A percentile compares a stretch with the other conserved stretches of the same genome.
Evolutionary conservation across 805 yeast species (phyloP).

Genomic region (Jamesozyma jinghongensis): DNA sequence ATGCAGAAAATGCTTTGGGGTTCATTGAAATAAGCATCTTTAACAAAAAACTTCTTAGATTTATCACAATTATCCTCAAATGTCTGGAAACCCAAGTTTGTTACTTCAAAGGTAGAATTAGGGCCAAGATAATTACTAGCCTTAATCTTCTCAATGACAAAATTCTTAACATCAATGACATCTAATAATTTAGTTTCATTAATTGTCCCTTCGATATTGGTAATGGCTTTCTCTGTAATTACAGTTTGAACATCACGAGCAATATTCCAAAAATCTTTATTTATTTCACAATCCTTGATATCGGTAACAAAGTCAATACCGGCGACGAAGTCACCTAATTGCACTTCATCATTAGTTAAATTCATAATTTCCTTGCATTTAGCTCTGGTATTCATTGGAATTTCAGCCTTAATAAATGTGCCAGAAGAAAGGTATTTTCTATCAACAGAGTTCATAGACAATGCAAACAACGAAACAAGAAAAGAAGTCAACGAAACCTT

Average conservation of each 20-base stretch:
- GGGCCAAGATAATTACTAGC: conserved; percentile 10
- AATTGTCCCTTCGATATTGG: conserved; percentile 10
- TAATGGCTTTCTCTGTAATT: conserved; percentile 2
- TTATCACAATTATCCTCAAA: conserved; percentile 7
- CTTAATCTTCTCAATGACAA: conserved; percentile 12
- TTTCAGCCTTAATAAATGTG: conserved; percentile 5
- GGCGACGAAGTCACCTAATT: conserved; percentile 22
- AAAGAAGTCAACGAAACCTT: conserved; percentile 20
- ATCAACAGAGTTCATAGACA: background rate
- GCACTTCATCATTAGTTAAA: conserved; percentile 4
- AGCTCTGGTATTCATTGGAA: conserved; percentile 23
- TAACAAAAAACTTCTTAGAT: conserved; percentile 8
- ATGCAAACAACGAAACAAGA: conserved; percentile 12
- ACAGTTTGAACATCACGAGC: conserved; percentile 9
- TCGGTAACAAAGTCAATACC: conserved; percentile 8
- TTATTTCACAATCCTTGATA: background rate
- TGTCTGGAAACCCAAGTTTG: conserved; percentile 22
- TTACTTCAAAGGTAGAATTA: conserved; percentile 22
- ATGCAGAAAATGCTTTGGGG: conserved; percentile 22
- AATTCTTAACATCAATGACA: conserved; percentile 12
- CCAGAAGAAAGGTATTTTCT: conserved; percentile 3
- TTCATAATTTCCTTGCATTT: conserved; percentile 6
- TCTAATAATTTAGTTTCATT: conserved; percentile 19
- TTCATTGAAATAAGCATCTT: conserved; percentile 21
- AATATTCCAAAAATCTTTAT: conserved; percentile 11